Conservation (phyloP, 2,329 filamentous ascomycete genomes). For the Triangularia verruculosa region DNA sequence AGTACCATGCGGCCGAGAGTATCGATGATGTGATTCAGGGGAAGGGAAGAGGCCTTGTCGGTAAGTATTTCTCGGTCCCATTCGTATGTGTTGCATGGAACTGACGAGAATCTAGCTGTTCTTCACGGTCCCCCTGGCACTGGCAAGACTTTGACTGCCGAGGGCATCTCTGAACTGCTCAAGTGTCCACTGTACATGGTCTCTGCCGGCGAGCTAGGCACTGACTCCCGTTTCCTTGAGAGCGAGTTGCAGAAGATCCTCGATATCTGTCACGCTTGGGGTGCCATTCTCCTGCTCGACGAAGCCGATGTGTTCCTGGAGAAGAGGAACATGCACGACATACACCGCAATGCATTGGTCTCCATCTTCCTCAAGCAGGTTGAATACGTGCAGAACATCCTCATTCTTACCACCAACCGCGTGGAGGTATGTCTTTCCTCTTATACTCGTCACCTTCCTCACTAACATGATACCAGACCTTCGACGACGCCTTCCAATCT, state of each 20-base stretch:
- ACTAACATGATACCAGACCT: constrained; percentile 51
- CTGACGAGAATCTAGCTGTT: constrained; percentile 47
- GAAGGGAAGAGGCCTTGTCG: constrained; percentile 81
- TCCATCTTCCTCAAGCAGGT: constrained; percentile 82
- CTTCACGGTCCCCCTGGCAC: constrained; percentile 84
- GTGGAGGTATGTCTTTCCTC: constrained; percentile 53
- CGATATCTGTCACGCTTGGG: constrained; percentile 83
- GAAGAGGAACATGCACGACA: constrained; percentile 76
- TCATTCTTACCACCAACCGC: constrained; percentile 87
- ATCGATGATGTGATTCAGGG: constrained; percentile 81
- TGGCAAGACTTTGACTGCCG: constrained; percentile 84
- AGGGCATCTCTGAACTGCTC: constrained; percentile 80
- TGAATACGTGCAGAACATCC: constrained; percentile 88
- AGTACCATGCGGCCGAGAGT: constrained; percentile 65
- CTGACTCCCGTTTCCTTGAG: constrained; percentile 71
- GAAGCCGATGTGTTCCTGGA: constrained; percentile 85
- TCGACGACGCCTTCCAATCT: constrained; percentile 87
- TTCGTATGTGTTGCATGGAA: not conserved
- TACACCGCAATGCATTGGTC: constrained; percentile 81
- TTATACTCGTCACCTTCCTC: not conserved
- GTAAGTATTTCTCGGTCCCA: constrained; percentile 35
- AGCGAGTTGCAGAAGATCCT: constrained; percentile 77
- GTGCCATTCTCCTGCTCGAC: constrained; percentile 78
- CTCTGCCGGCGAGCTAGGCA: constrained; percentile 77
- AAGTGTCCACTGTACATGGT: constrained; percentile 81